These are phyloP conservation scores for Auriscalpium orientale DNA, from an alignment of 768 basidiomycete genomes.

Conservation along the genomic window DNA sequence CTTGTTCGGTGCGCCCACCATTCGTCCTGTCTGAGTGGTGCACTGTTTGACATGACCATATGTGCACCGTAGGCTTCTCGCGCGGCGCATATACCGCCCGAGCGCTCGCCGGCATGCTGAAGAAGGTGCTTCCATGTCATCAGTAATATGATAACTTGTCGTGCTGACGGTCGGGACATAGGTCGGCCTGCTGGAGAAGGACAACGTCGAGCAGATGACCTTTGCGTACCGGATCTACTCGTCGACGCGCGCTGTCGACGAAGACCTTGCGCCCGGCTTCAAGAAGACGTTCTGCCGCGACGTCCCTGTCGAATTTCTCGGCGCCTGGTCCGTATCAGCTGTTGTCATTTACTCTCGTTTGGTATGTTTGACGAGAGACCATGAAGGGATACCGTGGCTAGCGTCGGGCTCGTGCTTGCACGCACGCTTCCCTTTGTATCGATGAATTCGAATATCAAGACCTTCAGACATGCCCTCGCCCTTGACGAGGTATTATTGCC, in stretches of 20 bases:
- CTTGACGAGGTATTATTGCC: conserved; percentile 58
- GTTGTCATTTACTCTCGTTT: background rate
- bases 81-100: conserved; percentile 61
- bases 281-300: conserved; percentile 62
- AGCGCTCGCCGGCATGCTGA: conserved; percentile 66
- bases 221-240: conserved; percentile 74
- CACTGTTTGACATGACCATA: background rate
- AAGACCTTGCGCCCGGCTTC: conserved; percentile 52
- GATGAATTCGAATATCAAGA: conserved; percentile 55
- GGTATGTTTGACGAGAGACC: background rate
- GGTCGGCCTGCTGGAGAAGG: conserved; percentile 64
- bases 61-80: conserved; percentile 55
- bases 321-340: conserved; percentile 52
- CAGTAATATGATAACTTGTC: background rate
- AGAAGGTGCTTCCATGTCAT: conserved; percentile 41
- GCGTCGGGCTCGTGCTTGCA: conserved; percentile 59
- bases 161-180: conserved; percentile 17
- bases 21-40: background rate
- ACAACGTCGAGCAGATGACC: conserved; percentile 59
- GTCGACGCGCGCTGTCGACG: conserved; percentile 37
- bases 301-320: conserved; percentile 73
- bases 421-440: conserved; percentile 61
- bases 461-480: conserved; percentile 70
- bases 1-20: conserved; percentile 47
- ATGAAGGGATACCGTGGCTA: conserved; percentile 69